Base-by-base conservation (phyloP, 2,329 filamentous ascomycete species). In the Curvularia hawaiiensis region DNA sequence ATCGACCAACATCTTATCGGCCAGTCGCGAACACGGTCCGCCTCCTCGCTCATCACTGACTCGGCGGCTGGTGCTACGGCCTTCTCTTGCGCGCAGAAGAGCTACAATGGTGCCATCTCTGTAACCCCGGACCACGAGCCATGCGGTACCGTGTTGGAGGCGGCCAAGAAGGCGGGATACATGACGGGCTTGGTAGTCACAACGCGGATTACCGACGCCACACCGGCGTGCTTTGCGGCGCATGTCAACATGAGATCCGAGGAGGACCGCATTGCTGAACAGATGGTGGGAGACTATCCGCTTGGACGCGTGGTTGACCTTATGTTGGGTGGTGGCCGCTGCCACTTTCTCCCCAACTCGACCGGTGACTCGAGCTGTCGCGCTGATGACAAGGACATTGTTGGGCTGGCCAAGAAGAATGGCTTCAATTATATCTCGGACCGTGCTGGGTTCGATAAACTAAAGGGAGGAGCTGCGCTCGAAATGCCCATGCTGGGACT, bases 11-110 rank as follows among this genome's bases (percentile, higher is more conserved):
- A 98, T 77, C 86, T 97, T 60, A 94, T 97, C 80, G 95, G 95
- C 52, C 90, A 90, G 56, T 96, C 90, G 63, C 85, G 95, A 59
- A 99, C 95, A 20, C 84, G 92, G 55, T 96, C 91, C 51, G 88
- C 86, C 65, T 92, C 85, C 70, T 94, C 89, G 56, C 81, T 98
- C 59, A 90, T 99, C 51, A 99, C 95, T 1, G 95, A 99, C 77
- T 96, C 91, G 58, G 95, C 95, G 5, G 95, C 95, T n/a, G 95
- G 95, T 38, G 95, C 95, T 3, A 99, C 95, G 0, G 95, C 95
- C 1, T 99, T 99, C 76, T 92, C 91, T 3, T 99, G 95, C 71
- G 94, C 87, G 20, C 79, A 83, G 72, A 99, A 99, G 85, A 96
- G 89, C 75, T 99, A 99, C 80, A 99, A 99, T 72, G 92, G 92